Evolutionary conservation across 1,139 yeast species (phyloP), one percentile per base, ranked within the genome.

Genomic region (Tardiomyces blankii): DNA sequence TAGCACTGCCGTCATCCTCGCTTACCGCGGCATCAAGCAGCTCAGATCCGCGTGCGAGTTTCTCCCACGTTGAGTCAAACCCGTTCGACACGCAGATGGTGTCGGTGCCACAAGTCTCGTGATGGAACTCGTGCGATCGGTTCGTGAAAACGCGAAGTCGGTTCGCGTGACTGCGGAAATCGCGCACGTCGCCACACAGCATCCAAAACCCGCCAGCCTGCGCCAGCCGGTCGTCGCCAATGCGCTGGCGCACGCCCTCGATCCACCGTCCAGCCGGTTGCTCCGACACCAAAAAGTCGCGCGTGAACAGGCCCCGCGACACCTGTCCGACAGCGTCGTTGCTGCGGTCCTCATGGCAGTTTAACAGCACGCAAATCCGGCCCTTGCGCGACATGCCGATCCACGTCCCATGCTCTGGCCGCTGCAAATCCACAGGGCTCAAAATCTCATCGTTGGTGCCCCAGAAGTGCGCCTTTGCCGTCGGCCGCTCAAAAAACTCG

Each of bases 371-470:
- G 0, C 95, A 85, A 2, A 89, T 51, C 48, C 76, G 73, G 25
- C 93, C 93, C 2, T 59, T 62, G 30, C 68, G 68, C 42, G 79
- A 74, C 2, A 83, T 74, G 0, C 96, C 96, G 2, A 87, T 77
- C 98, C 98, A 91, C 0, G 96, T 85, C 0, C 98, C 97, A 55
- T 78, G 87, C 51, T 80, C 89, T 0, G 69, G 65, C 44, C 91
- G 67, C 1, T 82, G 88, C 54, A 83, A 61, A 62, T 91, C 98
- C 35, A 73, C 66, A 0, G 97, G 97, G 5, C 85, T 75, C 12
- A 88, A 61, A 2, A 85, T 65, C 35, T 65, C 58, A 14, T 54
- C 52, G 28, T 51, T 38, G 13, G 70, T 68, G 6, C 59, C 59
- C 72, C 72, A 67, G 58, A 74, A 70, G n/a, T 71, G 65, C 0